A percentile compares a stretch with the other conserved stretches of the same genome.
These are phyloP conservation scores for Stentor coeruleus DNA, from an alignment of 73 alveolate genomes.

Conservation along the genomic window DNA sequence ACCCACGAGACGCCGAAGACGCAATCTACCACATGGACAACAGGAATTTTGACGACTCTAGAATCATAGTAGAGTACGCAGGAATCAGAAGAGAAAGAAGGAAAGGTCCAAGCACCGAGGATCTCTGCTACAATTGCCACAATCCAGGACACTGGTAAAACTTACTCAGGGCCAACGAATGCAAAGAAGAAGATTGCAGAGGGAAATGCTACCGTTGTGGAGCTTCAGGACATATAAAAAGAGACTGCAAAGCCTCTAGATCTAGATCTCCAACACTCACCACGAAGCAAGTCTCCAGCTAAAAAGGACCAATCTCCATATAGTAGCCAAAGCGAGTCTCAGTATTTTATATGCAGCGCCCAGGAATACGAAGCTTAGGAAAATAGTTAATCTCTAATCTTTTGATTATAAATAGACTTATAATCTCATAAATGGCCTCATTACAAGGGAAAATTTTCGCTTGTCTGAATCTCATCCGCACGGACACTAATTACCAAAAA, in stretches of 20 bases:
- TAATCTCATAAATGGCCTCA: too few species aligned
- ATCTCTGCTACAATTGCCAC: conserved; percentile 73
- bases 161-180: conserved; percentile 60
- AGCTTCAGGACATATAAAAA: conserved; percentile 37
- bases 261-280: conserved; percentile 12
- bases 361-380: conserved; percentile 2
- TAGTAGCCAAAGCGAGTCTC: background rate
- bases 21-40: conserved; percentile 51
- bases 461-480: background rate
- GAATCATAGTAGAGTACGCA: conserved; percentile 41
- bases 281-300: background rate
- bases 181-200: conserved; percentile 51
- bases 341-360: background rate
- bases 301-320: background rate
- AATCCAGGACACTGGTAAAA: conserved; percentile 67
- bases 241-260: conserved; percentile 42
- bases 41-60: conserved; percentile 39
- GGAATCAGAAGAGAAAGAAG: conserved; percentile 7
- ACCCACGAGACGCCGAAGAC: conserved; percentile 49
- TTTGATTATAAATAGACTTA: too few species aligned
- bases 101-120: conserved; percentile 61
- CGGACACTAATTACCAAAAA: background rate
- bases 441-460: background rate
- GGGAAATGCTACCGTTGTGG: conserved; percentile 45
- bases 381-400: too few species aligned